phyloP scores from a whole-genome alignment of 2,329 filamentous ascomycete genomes.

The Alternaria solani region DNA sequence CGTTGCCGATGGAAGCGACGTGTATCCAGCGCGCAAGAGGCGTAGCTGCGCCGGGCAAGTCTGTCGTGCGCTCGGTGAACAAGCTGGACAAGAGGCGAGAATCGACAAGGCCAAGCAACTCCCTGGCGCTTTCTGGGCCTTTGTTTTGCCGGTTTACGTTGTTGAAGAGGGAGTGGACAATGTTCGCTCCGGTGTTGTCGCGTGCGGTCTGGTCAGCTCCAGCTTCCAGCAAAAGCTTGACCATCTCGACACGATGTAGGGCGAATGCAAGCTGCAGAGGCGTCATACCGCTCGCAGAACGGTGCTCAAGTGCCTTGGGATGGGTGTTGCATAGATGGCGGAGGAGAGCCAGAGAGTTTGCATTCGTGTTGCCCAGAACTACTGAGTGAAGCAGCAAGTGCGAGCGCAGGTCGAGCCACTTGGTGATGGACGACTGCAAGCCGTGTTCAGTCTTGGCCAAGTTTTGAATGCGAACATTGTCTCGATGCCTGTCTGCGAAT shows the following conservation, averaged over 20 bases:
- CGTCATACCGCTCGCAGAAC: constrained; percentile 65
- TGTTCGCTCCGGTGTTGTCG: constrained; percentile 69
- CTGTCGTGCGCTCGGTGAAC: constrained; percentile 64
- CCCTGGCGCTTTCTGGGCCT: constrained; percentile 17
- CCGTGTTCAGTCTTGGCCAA: constrained; percentile 68
- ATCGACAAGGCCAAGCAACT: constrained; percentile 67
- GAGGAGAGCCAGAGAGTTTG: constrained; percentile 64
- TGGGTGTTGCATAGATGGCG: constrained; percentile 70
- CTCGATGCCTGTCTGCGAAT: constrained; percentile 69
- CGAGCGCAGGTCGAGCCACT: constrained; percentile 61
- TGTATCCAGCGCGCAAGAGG: constrained; percentile 63
- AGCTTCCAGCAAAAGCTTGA: constrained; percentile 68
- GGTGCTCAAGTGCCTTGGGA: constrained; percentile 70
- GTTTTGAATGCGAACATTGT: constrained; percentile 69
- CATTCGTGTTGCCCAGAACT: constrained; percentile 42
- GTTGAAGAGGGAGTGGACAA: constrained; percentile 67
- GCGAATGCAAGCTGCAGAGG: constrained; percentile 74
- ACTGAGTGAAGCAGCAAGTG: constrained; percentile 70
- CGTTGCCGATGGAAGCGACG: background rate
- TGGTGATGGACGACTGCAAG: constrained; percentile 68
- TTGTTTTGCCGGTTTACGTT: constrained; percentile 45
- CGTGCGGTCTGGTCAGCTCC: constrained; percentile 75
- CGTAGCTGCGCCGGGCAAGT: constrained; percentile 63
- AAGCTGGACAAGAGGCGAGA: constrained; percentile 64
- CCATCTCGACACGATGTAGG: constrained; percentile 62